These are phyloP conservation scores for Omphalotus guepiniiformis DNA, from an alignment of 768 basidiomycete genomes.

Conservation along the genomic window DNA sequence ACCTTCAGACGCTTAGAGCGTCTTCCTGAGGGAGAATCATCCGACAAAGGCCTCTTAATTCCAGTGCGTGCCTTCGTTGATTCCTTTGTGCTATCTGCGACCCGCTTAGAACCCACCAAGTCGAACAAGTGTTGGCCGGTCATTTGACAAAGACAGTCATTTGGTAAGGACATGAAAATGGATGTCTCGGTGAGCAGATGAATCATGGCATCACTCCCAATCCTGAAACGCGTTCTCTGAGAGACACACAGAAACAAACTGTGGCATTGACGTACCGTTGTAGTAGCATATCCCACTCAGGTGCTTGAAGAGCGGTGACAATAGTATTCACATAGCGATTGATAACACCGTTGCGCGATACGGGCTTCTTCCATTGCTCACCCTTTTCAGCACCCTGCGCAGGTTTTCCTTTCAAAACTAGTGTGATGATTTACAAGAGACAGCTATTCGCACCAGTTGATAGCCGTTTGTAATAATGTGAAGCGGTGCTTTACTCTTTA, in stretches of 20 bases:
- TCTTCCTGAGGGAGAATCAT: neutral
- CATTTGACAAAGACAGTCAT: slow-evolving; percentile 82
- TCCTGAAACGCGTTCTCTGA: slow-evolving; percentile 52
- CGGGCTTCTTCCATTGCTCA: slow-evolving; percentile 23
- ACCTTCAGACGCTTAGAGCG: neutral
- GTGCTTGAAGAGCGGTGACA: slow-evolving; percentile 58
- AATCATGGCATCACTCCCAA: slow-evolving; percentile 73
- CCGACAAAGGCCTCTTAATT: too few relatives aligned
- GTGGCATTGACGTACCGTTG: slow-evolving; percentile 40
- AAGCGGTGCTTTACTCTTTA: slow-evolving; percentile 36
- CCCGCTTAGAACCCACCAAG: slow-evolving; percentile 8
- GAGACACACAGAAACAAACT: neutral
- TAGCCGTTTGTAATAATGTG: slow-evolving; percentile 71
- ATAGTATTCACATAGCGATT: slow-evolving; percentile 73
- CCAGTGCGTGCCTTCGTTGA: too few relatives aligned
- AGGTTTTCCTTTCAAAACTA: slow-evolving; percentile 7
- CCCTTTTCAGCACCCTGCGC: slow-evolving; percentile 34
- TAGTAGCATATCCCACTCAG: slow-evolving; percentile 65
- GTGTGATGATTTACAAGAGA: neutral
- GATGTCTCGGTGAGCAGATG: slow-evolving; percentile 74
- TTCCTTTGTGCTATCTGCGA: too few relatives aligned
- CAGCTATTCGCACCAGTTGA: slow-evolving; percentile 42
- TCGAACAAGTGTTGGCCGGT: slow-evolving; percentile 65
- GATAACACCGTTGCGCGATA: slow-evolving; percentile 37
- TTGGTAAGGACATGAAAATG: slow-evolving; percentile 73